Evolutionary conservation across 2,329 filamentous ascomycete species (phyloP).

Genomic region (Penicillium oxalicum): DNA sequence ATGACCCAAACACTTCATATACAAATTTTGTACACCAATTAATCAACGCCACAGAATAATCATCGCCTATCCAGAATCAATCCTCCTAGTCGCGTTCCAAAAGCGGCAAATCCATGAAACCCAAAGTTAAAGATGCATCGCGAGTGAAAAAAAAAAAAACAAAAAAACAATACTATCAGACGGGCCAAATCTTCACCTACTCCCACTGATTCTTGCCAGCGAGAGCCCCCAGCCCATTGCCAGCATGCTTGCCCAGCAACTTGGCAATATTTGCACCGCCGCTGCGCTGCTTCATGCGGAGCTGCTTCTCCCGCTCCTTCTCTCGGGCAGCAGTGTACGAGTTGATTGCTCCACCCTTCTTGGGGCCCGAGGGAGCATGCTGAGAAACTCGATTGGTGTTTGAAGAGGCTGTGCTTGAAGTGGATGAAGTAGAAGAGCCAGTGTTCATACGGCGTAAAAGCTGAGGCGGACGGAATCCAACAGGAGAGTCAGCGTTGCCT

Average conservation of each 20-base stretch:
- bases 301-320: constrained; percentile 52
- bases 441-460: constrained; percentile 28
- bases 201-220: constrained; percentile 39
- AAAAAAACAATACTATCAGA: not conserved
- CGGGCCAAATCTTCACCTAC: constrained; percentile 10
- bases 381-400: constrained; percentile 24
- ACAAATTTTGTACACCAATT: no score
- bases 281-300: constrained; percentile 46
- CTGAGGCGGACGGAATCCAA: constrained; percentile 32
- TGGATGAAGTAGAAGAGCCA: constrained; percentile 26
- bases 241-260: constrained; percentile 37
- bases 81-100: no score
- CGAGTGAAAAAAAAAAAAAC: not conserved
- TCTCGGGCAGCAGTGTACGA: constrained; percentile 52
- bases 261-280: constrained; percentile 27
- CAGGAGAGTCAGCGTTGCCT: constrained; percentile 11
- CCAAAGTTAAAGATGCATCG: no score
- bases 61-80: no score
- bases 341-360: constrained; percentile 55
- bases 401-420: constrained; percentile 16
- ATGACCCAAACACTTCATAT: no score
- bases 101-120: no score
- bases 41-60: no score
- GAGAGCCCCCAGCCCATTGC: constrained; percentile 34
- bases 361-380: constrained; percentile 44